Evolutionary conservation across 2,329 filamentous ascomycete species (phyloP).

Genomic region (Dothiorella sarmentorum): DNA sequence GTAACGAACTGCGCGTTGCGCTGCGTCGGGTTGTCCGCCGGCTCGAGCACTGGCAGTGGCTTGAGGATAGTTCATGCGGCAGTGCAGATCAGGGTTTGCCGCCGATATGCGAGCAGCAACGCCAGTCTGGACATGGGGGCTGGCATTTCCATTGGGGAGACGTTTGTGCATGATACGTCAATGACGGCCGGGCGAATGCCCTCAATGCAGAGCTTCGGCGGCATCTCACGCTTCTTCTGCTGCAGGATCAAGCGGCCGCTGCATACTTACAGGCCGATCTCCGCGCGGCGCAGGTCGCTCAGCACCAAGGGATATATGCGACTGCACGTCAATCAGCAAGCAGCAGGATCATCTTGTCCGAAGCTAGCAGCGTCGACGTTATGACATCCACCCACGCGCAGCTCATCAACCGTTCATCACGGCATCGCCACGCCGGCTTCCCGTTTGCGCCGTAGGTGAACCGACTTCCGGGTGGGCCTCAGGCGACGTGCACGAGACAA

Average conservation of each 20-base stretch:
- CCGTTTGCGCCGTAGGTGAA: background rate
- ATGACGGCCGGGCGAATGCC: background rate
- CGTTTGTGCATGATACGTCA: constrained; percentile 1
- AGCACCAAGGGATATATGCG: constrained; percentile 3
- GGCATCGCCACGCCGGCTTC: constrained; percentile 8
- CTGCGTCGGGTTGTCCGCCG: constrained; percentile 11
- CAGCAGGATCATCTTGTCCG: constrained; percentile 4
- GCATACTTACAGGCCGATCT: constrained; percentile 7
- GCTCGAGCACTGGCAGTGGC: constrained; percentile 1
- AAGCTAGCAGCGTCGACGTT: constrained; percentile 4
- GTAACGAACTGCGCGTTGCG: background rate
- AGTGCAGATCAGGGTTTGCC: constrained; percentile 18
- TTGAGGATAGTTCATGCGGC: constrained; percentile 13
- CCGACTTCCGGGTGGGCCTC: constrained; percentile 12
- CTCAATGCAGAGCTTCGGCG: background rate
- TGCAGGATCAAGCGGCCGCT: constrained; percentile 4
- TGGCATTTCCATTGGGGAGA: background rate
- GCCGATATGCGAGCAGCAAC: background rate
- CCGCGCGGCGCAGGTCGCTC: background rate
- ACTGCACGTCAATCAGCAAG: constrained; percentile 9
- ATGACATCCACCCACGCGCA: constrained; percentile 3
- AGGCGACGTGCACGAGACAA: constrained; percentile 10
- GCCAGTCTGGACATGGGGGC: background rate
- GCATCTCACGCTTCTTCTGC: constrained; percentile 10
- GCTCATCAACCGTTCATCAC: constrained; percentile 14